Evolutionary conservation across 805 yeast species (phyloP).

Genomic region (Kodamaea kakaduensis): DNA sequence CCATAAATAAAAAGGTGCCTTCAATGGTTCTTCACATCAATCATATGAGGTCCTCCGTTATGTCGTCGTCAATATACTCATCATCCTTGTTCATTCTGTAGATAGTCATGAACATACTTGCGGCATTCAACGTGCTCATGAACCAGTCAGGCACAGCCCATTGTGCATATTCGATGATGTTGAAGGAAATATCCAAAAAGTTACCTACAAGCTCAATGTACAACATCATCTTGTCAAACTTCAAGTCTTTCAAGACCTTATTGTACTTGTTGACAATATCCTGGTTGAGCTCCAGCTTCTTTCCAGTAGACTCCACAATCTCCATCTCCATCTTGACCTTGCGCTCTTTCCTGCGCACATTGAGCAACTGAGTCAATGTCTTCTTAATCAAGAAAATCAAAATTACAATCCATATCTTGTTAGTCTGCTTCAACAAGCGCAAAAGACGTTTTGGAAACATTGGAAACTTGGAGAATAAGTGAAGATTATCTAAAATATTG

Average conservation of each 20-base stretch:
- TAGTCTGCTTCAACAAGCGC: slow-evolving; percentile 36
- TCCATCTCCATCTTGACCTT: slow-evolving; percentile 36
- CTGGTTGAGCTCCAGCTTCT: slow-evolving; percentile 15
- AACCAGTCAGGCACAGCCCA: slow-evolving; percentile 39
- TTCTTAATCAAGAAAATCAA: slow-evolving; percentile 39
- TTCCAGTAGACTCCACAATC: slow-evolving; percentile 22
- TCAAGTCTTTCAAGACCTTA: slow-evolving; percentile 38
- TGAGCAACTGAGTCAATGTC: slow-evolving; percentile 39
- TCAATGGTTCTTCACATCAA: too few species aligned
- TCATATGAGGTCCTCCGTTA: slow-evolving; percentile 29
- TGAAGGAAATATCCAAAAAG: slow-evolving; percentile 37
- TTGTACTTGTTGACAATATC: slow-evolving; percentile 33
- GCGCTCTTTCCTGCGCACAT: slow-evolving; percentile 34
- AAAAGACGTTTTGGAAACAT: slow-evolving; percentile 36
- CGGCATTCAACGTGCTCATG: slow-evolving; percentile 36
- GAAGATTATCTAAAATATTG: slow-evolving; percentile 38
- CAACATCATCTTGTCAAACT: slow-evolving; percentile 41
- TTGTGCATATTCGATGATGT: slow-evolving; percentile 35
- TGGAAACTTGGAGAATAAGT: slow-evolving; percentile 39
- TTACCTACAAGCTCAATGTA: slow-evolving; percentile 39
- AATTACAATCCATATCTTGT: slow-evolving; percentile 41
- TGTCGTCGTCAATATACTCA: slow-evolving; percentile 42
- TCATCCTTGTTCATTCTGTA: slow-evolving; percentile 48
- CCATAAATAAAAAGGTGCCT: too few species aligned
- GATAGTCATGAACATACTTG: slow-evolving; percentile 45